Conservation (phyloP, 352 stramenopile species). For the Aphanomyces euteiches region DNA sequence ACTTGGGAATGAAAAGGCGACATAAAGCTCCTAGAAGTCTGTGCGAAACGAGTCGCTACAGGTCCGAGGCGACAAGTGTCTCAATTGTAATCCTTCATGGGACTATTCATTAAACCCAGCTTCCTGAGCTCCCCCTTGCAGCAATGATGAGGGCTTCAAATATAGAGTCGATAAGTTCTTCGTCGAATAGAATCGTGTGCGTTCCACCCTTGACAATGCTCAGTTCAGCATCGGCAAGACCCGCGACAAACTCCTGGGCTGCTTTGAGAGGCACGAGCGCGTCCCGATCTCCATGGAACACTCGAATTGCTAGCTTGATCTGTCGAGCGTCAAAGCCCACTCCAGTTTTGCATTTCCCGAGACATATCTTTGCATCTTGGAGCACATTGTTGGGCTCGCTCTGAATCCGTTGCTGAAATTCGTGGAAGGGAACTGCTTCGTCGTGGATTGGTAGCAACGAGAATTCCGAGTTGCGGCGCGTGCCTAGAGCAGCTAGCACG, state of each 20-base stretch:
- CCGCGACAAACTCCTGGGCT: conserved; percentile 20
- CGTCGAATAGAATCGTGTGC: conserved; percentile 22
- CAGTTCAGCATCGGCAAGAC: conserved; percentile 7
- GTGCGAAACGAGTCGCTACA: too few relatives aligned
- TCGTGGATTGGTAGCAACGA: neutral
- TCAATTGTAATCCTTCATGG: too few relatives aligned
- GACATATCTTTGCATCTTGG: conserved; percentile 26
- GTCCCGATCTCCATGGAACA: conserved; percentile 20
- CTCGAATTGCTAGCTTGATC: neutral
- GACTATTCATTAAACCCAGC: too few relatives aligned
- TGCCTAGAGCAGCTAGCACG: neutral
- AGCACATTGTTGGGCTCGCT: conserved; percentile 23
- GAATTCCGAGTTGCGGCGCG: neutral
- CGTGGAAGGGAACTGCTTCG: conserved; percentile 9
- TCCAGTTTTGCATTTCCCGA: conserved; percentile 13
- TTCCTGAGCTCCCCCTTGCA: too few relatives aligned
- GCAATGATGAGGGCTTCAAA: neutral
- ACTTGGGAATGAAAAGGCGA: too few relatives aligned
- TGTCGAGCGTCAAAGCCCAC: conserved; percentile 16
- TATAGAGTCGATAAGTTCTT: conserved; percentile 21
- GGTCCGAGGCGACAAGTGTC: too few relatives aligned
- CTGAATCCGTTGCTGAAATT: conserved; percentile 19
- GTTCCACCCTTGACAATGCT: conserved; percentile 3
- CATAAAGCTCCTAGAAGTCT: too few relatives aligned
- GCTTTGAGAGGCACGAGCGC: conserved; percentile 24